phyloP scores from a whole-genome alignment of 2,329 filamentous ascomycete genomes.

The Leptoxyphium fumago region DNA sequence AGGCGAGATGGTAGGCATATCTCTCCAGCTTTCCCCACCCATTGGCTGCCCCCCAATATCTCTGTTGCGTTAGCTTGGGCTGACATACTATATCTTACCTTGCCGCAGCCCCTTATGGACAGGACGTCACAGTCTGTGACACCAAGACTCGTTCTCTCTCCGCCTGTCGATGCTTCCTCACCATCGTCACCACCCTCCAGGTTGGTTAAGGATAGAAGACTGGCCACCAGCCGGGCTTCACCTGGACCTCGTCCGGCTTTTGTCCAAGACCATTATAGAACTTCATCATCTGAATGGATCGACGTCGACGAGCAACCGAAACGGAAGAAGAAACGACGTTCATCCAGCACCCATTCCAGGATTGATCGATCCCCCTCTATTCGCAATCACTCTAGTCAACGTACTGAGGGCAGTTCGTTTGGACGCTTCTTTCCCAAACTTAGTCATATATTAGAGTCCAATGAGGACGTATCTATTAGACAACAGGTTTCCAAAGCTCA shows the following conservation, averaged over 20 bases:
- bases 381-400: not conserved
- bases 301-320: slow-evolving; percentile 12
- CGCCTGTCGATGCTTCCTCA: slow-evolving; percentile 8
- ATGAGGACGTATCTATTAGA: slow-evolving; percentile 12
- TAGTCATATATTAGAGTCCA: slow-evolving; percentile 26
- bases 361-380: not conserved
- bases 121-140: slow-evolving; percentile 5
- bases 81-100: slow-evolving; percentile 7
- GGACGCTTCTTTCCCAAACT: slow-evolving; percentile 25
- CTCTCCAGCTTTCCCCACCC: not conserved
- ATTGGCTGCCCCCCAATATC: not conserved
- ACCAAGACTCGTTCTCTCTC: slow-evolving; percentile 12
- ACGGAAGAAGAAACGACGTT: not conserved
- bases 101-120: slow-evolving; percentile 1
- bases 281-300: slow-evolving; percentile 13
- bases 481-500: slow-evolving; percentile 10
- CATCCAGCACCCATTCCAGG: not conserved
- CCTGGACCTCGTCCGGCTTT: not conserved
- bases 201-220: not conserved
- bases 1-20: not conserved
- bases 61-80: slow-evolving; percentile 7
- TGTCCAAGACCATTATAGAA: slow-evolving; percentile 9
- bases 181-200: slow-evolving; percentile 1
- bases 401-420: slow-evolving; percentile 5
- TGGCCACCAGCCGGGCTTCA: not conserved